A percentile compares a stretch with the other conserved stretches of the same genome.
Conservation (phyloP, 164 flowering plant genomes). For the Akebia trifoliata region DNA sequence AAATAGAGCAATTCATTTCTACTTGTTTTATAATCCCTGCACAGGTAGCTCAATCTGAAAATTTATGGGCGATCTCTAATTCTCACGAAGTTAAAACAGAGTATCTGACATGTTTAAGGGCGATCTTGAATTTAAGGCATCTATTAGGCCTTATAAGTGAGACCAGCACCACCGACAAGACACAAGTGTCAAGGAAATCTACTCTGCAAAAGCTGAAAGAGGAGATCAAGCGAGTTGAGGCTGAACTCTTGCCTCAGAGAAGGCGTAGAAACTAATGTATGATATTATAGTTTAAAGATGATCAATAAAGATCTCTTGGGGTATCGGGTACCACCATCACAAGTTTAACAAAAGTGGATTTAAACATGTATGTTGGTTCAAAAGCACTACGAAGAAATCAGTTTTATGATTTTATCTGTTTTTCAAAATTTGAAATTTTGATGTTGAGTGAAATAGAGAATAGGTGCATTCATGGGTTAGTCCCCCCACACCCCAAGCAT, state of each 20-base stretch:
- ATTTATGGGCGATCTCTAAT: conserved; percentile 15
- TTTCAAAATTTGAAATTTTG: too few relatives aligned
- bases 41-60: conserved; percentile 26
- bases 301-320: background rate
- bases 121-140: too few relatives aligned
- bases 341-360: too few relatives aligned
- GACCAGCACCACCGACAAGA: background rate
- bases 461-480: too few relatives aligned
- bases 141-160: conserved; percentile 28
- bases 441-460: too few relatives aligned
- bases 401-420: too few relatives aligned
- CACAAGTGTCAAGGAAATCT: conserved; percentile 9
- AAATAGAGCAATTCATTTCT: background rate
- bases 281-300: too few relatives aligned
- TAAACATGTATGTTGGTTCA: too few relatives aligned
- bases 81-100: conserved; percentile 38
- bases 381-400: too few relatives aligned
- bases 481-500: too few relatives aligned
- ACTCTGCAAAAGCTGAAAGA: conserved; percentile 36
- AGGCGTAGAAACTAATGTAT: conserved; percentile 18
- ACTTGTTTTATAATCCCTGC: conserved; percentile 1
- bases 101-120: conserved; percentile 53
- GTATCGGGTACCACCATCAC: too few relatives aligned
- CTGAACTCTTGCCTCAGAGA: conserved; percentile 23
- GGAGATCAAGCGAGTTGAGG: conserved; percentile 53